Evolutionary conservation across 2,329 filamentous ascomycete genomes (phyloP).

Genomic region (Colletotrichum sp.): DNA sequence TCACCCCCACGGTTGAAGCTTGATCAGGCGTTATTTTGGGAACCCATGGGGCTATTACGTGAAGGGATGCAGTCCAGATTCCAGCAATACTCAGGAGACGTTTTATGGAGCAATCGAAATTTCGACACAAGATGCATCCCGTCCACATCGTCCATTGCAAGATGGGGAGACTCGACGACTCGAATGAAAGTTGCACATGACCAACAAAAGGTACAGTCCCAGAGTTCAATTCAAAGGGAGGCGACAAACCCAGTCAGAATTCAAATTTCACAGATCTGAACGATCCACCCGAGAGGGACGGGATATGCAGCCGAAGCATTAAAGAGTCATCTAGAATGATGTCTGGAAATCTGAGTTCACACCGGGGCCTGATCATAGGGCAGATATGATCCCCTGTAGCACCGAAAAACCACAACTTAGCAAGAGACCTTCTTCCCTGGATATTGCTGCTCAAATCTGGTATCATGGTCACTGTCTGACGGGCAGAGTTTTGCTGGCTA

Average conservation of each 20-base stretch:
- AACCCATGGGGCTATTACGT: background rate
- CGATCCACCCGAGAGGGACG: background rate
- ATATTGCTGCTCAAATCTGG: background rate
- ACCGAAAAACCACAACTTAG: background rate
- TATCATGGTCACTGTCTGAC: background rate
- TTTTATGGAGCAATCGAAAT: background rate
- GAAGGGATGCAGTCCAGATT: background rate
- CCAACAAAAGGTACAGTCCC: background rate
- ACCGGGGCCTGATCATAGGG: background rate
- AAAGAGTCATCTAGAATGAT: background rate
- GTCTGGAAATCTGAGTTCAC: background rate
- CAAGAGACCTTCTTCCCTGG: background rate
- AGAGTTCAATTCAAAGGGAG: too few relatives aligned
- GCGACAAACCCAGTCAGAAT: too few relatives aligned
- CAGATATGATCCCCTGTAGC: background rate
- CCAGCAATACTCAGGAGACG: background rate
- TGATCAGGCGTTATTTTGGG: background rate
- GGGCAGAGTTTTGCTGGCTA: background rate
- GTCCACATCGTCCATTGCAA: background rate
- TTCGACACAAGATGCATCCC: background rate
- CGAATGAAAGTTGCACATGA: background rate
- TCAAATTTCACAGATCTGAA: background rate
- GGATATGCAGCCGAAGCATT: background rate
- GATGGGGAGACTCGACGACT: background rate
- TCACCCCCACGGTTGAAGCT: background rate